Base-by-base conservation (phyloP, 495 filamentous ascomycete species). In the Penicillium ucsense region DNA sequence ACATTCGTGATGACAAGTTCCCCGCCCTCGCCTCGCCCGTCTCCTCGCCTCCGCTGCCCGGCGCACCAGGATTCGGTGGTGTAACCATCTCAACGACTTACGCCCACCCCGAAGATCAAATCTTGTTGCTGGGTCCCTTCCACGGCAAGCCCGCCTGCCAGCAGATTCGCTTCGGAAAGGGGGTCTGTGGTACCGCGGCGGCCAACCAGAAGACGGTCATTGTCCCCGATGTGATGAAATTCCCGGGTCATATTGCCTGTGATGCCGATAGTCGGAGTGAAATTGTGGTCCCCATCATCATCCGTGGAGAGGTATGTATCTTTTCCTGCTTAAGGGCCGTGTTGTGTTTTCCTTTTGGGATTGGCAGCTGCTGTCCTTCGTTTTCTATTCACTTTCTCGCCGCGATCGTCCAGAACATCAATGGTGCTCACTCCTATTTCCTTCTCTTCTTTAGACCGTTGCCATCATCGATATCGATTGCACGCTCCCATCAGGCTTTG, bases 391-490 rank as follows among this genome's bases (percentile, higher is more conserved):
- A 20, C 20, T 20, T 20, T 20, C 20, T 20, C 20, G 20, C 1
- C 20, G 20, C 20, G 20, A 20, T 20, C 20, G 20, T 20, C 20
- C 20, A 20, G 20, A 20, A 20, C 20, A 20, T 20, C 20, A 20
- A 20, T 2, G 2, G 20, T 20, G 20, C 20, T 20, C 20, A 20
- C 20, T 20, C 2, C 20, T 20, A 20, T 20, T 20, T 20, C 20
- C 2, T 20, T 20, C 20, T 20, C 20, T 20, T 20, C 20, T 20
- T 20, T 20, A 20, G 78, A 75, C 88, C n/a, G 84, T 92, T 27
- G 89, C 79, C 6, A 87, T 96, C 58, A 88, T 96, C 45, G 90
- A 96, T 59, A 68, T 95, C 20, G 89, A 96, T 61, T 96, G 89
- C 61, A 75, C 80, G 9, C 77, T 76, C 28, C 55, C 73, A 35